These are phyloP conservation scores for Onygena corvina DNA, from an alignment of 2,329 filamentous ascomycete genomes.

Conservation along the genomic window DNA sequence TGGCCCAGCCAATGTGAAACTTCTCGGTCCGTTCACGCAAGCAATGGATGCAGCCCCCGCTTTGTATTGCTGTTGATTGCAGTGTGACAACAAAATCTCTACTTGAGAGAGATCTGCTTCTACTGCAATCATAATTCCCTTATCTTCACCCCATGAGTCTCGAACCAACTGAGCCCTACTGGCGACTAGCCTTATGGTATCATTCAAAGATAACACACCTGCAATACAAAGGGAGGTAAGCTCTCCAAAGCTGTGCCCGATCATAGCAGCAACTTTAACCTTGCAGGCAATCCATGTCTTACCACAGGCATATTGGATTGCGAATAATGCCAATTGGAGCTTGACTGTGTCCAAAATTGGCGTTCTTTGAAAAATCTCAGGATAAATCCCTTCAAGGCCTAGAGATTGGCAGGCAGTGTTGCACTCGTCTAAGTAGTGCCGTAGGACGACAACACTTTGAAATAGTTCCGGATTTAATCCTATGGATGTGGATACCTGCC, in stretches of 20 bases:
- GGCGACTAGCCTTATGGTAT: slow-evolving; percentile 23
- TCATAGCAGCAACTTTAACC: slow-evolving; percentile 22
- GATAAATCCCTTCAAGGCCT: slow-evolving; percentile 19
- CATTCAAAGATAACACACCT: slow-evolving; percentile 21
- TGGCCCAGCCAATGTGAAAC: slow-evolving; percentile 18
- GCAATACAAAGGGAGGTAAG: slow-evolving; percentile 26
- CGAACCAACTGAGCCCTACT: slow-evolving; percentile 25
- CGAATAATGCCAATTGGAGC: slow-evolving; percentile 30
- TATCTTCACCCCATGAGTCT: slow-evolving; percentile 23
- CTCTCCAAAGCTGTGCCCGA: slow-evolving; percentile 29
- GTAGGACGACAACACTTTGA: slow-evolving; percentile 20
- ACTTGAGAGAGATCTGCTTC: not conserved
- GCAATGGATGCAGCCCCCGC: slow-evolving; percentile 2
- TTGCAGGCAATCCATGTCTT: slow-evolving; percentile 29
- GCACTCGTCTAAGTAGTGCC: slow-evolving; percentile 27
- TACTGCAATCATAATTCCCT: slow-evolving; percentile 25
- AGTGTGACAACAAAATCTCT: not conserved
- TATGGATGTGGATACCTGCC: slow-evolving; percentile 24
- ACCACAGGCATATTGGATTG: slow-evolving; percentile 29
- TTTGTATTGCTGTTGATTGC: not conserved
- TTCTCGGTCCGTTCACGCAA: slow-evolving; percentile 12
- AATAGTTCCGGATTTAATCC: slow-evolving; percentile 22
- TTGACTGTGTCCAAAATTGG: slow-evolving; percentile 14
- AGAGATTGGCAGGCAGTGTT: slow-evolving; percentile 19
- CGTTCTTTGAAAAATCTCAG: slow-evolving; percentile 13